Base-by-base conservation (phyloP, 1,284 basidiomycete species). In the Heliocybe sulcata region DNA sequence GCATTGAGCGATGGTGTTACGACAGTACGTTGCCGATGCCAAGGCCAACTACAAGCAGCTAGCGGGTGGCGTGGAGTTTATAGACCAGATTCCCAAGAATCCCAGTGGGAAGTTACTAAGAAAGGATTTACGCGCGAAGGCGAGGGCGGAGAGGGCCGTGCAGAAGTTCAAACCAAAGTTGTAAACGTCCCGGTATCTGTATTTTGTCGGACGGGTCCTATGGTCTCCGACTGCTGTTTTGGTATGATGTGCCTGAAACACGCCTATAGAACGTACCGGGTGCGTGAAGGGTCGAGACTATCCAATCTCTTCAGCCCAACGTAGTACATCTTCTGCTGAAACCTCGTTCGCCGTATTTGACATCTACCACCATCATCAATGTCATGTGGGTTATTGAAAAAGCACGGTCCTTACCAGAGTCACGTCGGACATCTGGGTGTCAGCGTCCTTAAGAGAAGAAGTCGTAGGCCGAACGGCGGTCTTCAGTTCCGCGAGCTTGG, bases 11-110 rank as follows among this genome's bases (percentile, higher is more conserved):
- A 23, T 54, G 61, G 31, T 0, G 29, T 3, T 56, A 42, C 2
- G 48, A 55, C 55, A 90, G 84, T 79, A 84, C 60, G 86, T 93
- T 20, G 72, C 82, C 4, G 85, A 87, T 57, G 68, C 75, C 56
- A 92, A 92, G 67, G 73, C 80, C 10, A 70, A 75, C 31, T 91
- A 92, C 70, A 92, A 92, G 67, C 77, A 77, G 59, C 69, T 92
- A 0, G 73, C 75, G 10, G 85, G 81, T 12, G 87, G 84, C 2
- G 74, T 91, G 3, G 80, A 83, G 60, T 84, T 90, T 57, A 71
- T 87, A 26, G 80, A 87, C 48, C 69, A 63, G 0, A 81, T 91
- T 52, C 87, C 87, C 3, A 90, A 85, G 74, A 88, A 83, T 61
- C 82, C 87, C 4, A 84, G 82, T 45, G 86, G 86, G 31, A 87